Percentiles rank a stretch among this genome's conserved stretches.
These are phyloP conservation scores for Staphylotrichum longicolle DNA, from an alignment of 495 filamentous ascomycete genomes.

Conservation along the genomic window DNA sequence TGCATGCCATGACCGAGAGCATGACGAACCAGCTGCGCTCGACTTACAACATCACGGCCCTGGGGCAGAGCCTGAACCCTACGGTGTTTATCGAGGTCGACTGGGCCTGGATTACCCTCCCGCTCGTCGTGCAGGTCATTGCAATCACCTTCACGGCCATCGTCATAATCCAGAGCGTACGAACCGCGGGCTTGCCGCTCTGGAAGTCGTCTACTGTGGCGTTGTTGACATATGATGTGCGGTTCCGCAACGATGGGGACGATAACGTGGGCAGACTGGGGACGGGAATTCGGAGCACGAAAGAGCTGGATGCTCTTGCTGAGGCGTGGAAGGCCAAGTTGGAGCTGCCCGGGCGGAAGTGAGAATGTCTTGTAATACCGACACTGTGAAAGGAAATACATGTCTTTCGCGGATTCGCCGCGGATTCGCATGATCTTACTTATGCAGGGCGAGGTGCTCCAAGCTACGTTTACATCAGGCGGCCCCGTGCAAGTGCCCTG, in stretches of 20 bases:
- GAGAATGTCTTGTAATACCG: no score
- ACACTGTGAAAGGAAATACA: no score
- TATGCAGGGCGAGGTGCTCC: no score
- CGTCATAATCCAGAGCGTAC: constrained; percentile 11
- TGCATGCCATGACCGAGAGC: constrained; percentile 15
- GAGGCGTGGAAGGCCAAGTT: constrained; percentile 1
- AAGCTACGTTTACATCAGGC: no score
- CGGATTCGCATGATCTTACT: no score
- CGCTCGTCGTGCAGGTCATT: constrained; percentile 9
- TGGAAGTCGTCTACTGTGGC: constrained; percentile 20
- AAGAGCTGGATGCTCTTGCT: constrained; percentile 2
- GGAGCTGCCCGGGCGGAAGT: background rate
- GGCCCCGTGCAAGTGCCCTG: no score
- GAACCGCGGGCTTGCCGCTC: constrained; percentile 9
- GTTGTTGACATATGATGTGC: constrained; percentile 16
- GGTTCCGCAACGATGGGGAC: background rate
- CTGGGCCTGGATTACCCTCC: constrained; percentile 20
- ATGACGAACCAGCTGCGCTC: constrained; percentile 21
- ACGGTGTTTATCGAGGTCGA: constrained; percentile 13
- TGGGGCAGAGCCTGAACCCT: constrained; percentile 1
- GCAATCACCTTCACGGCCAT: constrained; percentile 6
- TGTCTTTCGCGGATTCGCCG: no score
- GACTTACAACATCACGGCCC: background rate
- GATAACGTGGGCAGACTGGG: constrained; percentile 5
- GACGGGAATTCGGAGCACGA: background rate